phyloP scores from a whole-genome alignment of 371 early-diverging fungal species.

The Parasitella parasitica region DNA sequence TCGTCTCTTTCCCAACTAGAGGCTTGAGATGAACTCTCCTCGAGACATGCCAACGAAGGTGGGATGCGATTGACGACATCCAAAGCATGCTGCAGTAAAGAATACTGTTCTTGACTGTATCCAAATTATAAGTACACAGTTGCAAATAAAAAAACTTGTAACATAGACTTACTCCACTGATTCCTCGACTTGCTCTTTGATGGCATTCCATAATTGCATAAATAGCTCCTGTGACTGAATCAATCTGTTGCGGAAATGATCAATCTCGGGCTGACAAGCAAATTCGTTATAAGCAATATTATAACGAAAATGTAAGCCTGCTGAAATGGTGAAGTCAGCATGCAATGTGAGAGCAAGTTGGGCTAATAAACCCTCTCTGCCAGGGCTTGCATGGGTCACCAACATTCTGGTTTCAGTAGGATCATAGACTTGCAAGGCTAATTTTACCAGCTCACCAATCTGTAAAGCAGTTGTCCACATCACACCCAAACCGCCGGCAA shows the following conservation, averaged over 20 bases:
- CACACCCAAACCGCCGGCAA: slow-evolving; percentile 67
- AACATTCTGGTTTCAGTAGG: slow-evolving; percentile 60
- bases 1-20: slow-evolving; percentile 40
- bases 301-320: slow-evolving; percentile 69
- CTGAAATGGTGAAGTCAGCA: slow-evolving; percentile 69
- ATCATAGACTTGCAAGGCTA: slow-evolving; percentile 53
- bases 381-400: slow-evolving; percentile 66
- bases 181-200: slow-evolving; percentile 59
- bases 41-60: slow-evolving; percentile 21
- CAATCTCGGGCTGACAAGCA: slow-evolving; percentile 62
- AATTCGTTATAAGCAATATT: slow-evolving; percentile 70
- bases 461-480: slow-evolving; percentile 74
- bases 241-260: slow-evolving; percentile 58
- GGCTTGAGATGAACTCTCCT: slow-evolving; percentile 15
- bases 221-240: slow-evolving; percentile 58
- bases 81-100: slow-evolving; percentile 56
- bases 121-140: background rate
- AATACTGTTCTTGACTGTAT: slow-evolving; percentile 50
- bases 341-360: slow-evolving; percentile 60
- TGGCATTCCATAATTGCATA: slow-evolving; percentile 60
- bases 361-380: slow-evolving; percentile 63
- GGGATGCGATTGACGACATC: slow-evolving; percentile 60
- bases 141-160: background rate
- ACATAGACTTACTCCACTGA: slow-evolving; percentile 60
- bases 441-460: slow-evolving; percentile 66